Conservation (phyloP, 169 alveolate species). For the Eimeria necatrix region DNA sequence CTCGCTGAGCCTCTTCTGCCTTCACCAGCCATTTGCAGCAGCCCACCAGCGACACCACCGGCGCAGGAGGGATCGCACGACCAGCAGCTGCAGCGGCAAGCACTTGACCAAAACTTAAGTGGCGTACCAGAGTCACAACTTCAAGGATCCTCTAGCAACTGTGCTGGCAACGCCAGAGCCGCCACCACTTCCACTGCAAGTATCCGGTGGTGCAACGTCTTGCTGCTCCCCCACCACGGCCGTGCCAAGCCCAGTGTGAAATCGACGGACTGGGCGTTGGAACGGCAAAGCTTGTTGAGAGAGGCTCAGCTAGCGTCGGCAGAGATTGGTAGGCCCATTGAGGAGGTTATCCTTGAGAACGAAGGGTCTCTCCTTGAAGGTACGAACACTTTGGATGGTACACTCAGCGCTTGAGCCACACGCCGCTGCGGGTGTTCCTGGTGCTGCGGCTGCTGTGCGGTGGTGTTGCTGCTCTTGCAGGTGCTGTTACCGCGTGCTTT, state of each 20-base stretch:
- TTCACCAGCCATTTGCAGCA: neutral
- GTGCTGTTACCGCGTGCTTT: too few species aligned
- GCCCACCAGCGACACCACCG: constrained; percentile 5
- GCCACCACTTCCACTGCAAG: neutral
- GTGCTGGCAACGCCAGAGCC: neutral
- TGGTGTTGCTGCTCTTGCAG: too few species aligned
- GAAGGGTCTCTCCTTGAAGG: constrained; percentile 26
- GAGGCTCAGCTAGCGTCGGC: neutral
- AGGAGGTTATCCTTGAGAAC: constrained; percentile 27
- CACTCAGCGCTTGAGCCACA: neutral
- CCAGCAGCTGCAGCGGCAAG: neutral
- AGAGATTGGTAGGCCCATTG: neutral
- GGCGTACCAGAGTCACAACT: neutral
- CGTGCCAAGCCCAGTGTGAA: constrained; percentile 20
- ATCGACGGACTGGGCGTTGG: constrained; percentile 9
- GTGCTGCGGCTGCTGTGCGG: neutral
- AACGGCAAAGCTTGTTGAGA: neutral
- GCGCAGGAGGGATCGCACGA: neutral
- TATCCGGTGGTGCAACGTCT: constrained; percentile 52
- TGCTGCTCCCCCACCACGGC: constrained; percentile 38
- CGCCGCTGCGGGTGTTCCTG: neutral
- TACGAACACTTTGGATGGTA: neutral
- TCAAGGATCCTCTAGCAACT: neutral
- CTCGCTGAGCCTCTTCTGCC: constrained; percentile 43
- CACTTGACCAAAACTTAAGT: neutral